A percentile compares a stretch with the other conserved stretches of the same genome.
These are phyloP conservation scores for Corrigiola litoralis DNA, from an alignment of 179 eudicot species.

Conservation along the genomic window DNA sequence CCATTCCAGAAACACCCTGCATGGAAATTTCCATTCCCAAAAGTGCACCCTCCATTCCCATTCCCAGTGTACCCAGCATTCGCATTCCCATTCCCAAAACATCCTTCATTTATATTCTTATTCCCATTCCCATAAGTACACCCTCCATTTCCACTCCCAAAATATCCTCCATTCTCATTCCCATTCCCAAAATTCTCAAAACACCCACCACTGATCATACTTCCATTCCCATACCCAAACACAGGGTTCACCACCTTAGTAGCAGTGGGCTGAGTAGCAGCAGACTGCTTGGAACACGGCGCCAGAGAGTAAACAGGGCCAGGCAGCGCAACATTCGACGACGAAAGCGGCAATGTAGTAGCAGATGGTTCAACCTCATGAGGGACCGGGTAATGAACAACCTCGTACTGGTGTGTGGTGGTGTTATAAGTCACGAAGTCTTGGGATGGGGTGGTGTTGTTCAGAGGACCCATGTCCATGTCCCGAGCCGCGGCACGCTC, in stretches of 20 bases:
- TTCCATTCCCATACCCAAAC: not conserved
- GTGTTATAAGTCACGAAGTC: no score
- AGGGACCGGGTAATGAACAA: no score
- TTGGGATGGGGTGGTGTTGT: not conserved
- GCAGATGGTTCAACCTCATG: no score
- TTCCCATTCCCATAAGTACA: not conserved
- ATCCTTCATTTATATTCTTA: not conserved
- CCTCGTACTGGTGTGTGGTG: no score
- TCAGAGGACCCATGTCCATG: not conserved
- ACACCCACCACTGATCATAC: no score
- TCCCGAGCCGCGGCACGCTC: slow-evolving; percentile 63
- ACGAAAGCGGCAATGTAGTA: no score
- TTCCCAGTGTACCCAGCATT: not conserved
- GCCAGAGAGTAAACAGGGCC: not conserved
- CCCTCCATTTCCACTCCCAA: not conserved
- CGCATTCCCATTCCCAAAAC: no score
- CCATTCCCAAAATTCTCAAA: no score
- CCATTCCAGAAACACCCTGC: no score
- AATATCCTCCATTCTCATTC: not conserved
- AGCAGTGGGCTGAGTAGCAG: not conserved
- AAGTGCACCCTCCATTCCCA: not conserved
- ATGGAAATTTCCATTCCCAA: not conserved
- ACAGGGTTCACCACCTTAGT: not conserved
- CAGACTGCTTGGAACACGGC: no score
- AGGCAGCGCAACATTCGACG: no score